A percentile compares a stretch with the other conserved stretches of the same genome.
These are phyloP conservation scores for Trichoderma afroharzianum DNA, from an alignment of 2,329 filamentous ascomycete genomes.

Conservation along the genomic window DNA sequence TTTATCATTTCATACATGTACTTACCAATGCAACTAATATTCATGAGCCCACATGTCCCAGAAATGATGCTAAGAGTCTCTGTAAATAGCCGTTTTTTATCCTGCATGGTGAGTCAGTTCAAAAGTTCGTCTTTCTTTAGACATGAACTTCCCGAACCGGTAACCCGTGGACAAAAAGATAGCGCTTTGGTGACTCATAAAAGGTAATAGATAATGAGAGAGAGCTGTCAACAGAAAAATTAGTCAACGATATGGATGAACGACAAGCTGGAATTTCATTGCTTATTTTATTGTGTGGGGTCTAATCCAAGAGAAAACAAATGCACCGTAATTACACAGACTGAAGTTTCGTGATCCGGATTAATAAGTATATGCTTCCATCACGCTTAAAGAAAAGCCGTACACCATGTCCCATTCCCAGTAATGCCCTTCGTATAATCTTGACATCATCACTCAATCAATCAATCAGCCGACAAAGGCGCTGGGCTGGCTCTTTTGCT, in stretches of 20 bases:
- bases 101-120: neutral
- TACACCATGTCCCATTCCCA: neutral
- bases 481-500: conserved; percentile 22
- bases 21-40: neutral
- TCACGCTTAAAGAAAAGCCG: conserved; percentile 3
- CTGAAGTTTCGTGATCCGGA: neutral
- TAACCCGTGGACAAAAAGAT: neutral
- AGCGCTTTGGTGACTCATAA: neutral
- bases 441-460: neutral
- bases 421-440: conserved; percentile 7
- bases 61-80: neutral
- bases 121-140: neutral
- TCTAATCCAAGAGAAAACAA: neutral
- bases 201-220: neutral
- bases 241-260: too few species aligned
- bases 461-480: conserved; percentile 6
- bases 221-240: neutral
- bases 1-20: neutral
- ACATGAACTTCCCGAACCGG: neutral
- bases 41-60: neutral
- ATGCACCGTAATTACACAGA: neutral
- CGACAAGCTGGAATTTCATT: neutral
- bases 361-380: neutral
- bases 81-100: neutral
- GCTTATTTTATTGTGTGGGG: neutral